A percentile compares a stretch with the other conserved stretches of the same genome.
Conservation (phyloP, 495 filamentous ascomycete species). For the Coniosporium apollinis region DNA sequence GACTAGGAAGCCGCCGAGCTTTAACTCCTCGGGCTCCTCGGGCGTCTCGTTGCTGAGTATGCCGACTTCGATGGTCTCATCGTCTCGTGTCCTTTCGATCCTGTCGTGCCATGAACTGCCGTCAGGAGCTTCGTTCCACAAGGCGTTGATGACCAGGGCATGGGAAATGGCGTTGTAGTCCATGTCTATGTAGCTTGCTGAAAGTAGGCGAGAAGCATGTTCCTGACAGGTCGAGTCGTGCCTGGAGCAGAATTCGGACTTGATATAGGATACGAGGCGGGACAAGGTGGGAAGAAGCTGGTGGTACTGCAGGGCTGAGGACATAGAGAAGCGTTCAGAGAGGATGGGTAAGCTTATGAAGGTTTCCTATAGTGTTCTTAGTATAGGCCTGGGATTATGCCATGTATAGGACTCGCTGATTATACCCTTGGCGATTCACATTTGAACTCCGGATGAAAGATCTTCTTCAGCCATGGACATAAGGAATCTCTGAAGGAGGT, state of each 20-base stretch:
- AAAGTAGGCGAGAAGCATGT: slow-evolving; percentile 22
- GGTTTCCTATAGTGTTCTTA: slow-evolving; percentile 37
- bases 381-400: slow-evolving; percentile 29
- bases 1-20: slow-evolving; percentile 60
- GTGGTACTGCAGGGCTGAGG: slow-evolving; percentile 53
- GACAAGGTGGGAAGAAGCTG: slow-evolving; percentile 36
- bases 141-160: slow-evolving; percentile 41
- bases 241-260: slow-evolving; percentile 36
- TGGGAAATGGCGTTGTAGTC: slow-evolving; percentile 60
- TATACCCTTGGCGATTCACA: slow-evolving; percentile 17
- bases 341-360: slow-evolving; percentile 49
- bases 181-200: slow-evolving; percentile 53
- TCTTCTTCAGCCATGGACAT: slow-evolving; percentile 42
- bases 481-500: slow-evolving; percentile 31
- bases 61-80: slow-evolving; percentile 56
- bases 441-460: slow-evolving; percentile 38
- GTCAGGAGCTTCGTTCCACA: slow-evolving; percentile 36
- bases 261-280: slow-evolving; percentile 39
- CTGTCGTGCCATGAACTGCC: slow-evolving; percentile 33
- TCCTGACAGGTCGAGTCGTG: slow-evolving; percentile 23
- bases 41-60: slow-evolving; percentile 54
- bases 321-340: slow-evolving; percentile 46
- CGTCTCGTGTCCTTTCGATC: slow-evolving; percentile 24
- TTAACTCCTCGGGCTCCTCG: slow-evolving; percentile 51
- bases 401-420: not conserved